Conservation (phyloP, 1,284 basidiomycete genomes). For the Ceratobasidium sp. region DNA sequence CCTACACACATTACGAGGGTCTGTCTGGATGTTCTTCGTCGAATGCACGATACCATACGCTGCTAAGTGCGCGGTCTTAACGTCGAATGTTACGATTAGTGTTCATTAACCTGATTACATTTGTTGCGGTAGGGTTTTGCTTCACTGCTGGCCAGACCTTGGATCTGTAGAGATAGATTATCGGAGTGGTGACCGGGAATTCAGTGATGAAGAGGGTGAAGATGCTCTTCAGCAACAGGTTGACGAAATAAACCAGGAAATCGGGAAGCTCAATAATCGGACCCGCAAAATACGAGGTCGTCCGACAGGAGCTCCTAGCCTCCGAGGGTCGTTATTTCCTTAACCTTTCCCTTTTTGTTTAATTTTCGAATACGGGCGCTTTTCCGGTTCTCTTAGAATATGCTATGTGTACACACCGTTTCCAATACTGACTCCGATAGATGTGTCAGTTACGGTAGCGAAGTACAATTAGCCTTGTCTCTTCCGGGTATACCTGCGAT, state of each 20-base stretch:
- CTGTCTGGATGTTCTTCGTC: background rate
- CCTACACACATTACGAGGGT: background rate
- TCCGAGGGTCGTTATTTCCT: too few relatives aligned
- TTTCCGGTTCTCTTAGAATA: too few relatives aligned
- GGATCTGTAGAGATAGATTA: too few relatives aligned
- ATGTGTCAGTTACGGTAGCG: too few relatives aligned
- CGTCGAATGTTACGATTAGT: background rate
- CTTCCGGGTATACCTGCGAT: too few relatives aligned
- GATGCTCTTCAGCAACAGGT: background rate
- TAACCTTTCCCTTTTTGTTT: too few relatives aligned
- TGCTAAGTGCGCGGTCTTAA: background rate
- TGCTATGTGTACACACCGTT: too few relatives aligned
- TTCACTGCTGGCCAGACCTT: slow-evolving; percentile 1
- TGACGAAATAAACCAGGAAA: background rate
- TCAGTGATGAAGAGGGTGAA: background rate
- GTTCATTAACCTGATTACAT: background rate
- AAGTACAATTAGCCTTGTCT: too few relatives aligned
- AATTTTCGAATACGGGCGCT: too few relatives aligned
- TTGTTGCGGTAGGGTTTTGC: background rate
- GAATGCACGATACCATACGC: background rate
- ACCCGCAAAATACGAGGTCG: too few relatives aligned
- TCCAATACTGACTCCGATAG: too few relatives aligned
- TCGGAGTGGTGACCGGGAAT: background rate
- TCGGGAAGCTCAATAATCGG: background rate
- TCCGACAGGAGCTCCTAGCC: too few relatives aligned